Conservation (phyloP, 257 asterid genomes). For the Primulina eburnea region DNA sequence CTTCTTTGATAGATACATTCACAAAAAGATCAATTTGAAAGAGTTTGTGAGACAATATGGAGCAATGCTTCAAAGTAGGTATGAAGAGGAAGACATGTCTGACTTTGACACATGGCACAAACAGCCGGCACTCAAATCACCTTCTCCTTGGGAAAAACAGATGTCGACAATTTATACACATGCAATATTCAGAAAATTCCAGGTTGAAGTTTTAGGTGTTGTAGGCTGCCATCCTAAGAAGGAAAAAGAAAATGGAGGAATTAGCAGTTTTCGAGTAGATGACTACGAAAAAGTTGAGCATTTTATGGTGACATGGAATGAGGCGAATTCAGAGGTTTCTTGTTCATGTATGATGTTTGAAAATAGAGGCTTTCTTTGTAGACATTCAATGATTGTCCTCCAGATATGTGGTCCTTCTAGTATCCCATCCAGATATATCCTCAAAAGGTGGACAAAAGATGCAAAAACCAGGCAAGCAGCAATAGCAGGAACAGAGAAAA, state of each 20-base stretch:
- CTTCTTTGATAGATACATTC: conserved; percentile 81
- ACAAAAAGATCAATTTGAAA: conserved; percentile 73
- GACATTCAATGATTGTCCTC: conserved; percentile 92
- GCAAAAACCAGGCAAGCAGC: conserved; percentile 54
- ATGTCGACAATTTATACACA: conserved; percentile 90
- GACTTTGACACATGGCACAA: conserved; percentile 95
- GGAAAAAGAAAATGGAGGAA: conserved; percentile 59
- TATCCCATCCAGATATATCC: conserved; percentile 74
- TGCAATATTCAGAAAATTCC: conserved; percentile 82
- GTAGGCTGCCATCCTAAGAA: conserved; percentile 96
- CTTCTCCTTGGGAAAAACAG: conserved; percentile 99
- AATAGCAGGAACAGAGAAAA: conserved; percentile 61
- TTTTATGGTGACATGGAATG: conserved; percentile 76
- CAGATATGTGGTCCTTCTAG: conserved; percentile 91
- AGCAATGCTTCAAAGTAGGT: conserved; percentile 68
- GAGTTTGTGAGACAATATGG: conserved; percentile 90
- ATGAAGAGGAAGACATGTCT: conserved; percentile 92
- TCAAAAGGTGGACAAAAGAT: conserved; percentile 97
- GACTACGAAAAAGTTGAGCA: conserved; percentile 86
- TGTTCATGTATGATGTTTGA: conserved; percentile 96
- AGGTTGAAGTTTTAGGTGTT: conserved; percentile 91
- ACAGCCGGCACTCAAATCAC: conserved; percentile 95
- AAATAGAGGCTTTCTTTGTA: conserved; percentile 83
- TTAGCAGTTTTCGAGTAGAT: conserved; percentile 58
- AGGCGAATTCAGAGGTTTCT: conserved; percentile 65